Percentiles rank a stretch among this genome's conserved stretches.
phyloP scores from a whole-genome alignment of 2,329 filamentous ascomycete genomes.

The Epichloe aotearoae region DNA sequence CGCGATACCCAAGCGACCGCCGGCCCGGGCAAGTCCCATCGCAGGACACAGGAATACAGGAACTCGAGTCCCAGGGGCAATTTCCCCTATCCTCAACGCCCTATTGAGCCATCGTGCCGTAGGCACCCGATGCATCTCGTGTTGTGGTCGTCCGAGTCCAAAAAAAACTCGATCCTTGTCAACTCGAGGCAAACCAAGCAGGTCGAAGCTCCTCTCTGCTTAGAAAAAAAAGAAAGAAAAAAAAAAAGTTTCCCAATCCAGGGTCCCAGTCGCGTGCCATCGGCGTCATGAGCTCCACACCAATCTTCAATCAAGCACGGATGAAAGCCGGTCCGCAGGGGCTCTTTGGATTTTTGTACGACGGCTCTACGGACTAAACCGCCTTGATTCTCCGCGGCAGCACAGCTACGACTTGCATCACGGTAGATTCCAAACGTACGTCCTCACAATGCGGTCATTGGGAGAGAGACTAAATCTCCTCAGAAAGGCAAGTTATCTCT shows the following conservation, averaged over 20 bases:
- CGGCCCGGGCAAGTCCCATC: slow-evolving; percentile 14
- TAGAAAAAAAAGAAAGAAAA: slow-evolving; percentile 1
- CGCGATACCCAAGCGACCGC: slow-evolving; percentile 4
- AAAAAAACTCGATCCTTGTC: background rate
- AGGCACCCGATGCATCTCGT: slow-evolving; percentile 30
- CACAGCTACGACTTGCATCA: background rate
- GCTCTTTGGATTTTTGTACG: background rate
- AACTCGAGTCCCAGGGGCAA: slow-evolving; percentile 22
- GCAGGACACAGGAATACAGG: slow-evolving; percentile 37
- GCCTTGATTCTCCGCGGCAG: background rate
- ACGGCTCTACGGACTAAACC: background rate
- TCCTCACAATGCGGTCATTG: slow-evolving; percentile 30
- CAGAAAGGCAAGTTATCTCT: slow-evolving; percentile 46
- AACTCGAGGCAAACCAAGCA: background rate
- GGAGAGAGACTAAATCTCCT: slow-evolving; percentile 62
- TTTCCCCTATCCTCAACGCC: slow-evolving; percentile 29
- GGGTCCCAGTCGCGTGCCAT: background rate
- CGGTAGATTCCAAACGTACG: background rate
- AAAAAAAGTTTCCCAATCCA: background rate
- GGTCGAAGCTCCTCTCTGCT: background rate
- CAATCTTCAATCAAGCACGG: slow-evolving; percentile 2
- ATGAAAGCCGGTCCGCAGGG: slow-evolving; percentile 13
- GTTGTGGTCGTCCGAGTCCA: background rate
- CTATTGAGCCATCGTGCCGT: slow-evolving; percentile 29
- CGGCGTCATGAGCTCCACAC: background rate